phyloP scores from a whole-genome alignment of 2,329 filamentous ascomycete genomes.

The Chrysosporium keratinophilum region DNA sequence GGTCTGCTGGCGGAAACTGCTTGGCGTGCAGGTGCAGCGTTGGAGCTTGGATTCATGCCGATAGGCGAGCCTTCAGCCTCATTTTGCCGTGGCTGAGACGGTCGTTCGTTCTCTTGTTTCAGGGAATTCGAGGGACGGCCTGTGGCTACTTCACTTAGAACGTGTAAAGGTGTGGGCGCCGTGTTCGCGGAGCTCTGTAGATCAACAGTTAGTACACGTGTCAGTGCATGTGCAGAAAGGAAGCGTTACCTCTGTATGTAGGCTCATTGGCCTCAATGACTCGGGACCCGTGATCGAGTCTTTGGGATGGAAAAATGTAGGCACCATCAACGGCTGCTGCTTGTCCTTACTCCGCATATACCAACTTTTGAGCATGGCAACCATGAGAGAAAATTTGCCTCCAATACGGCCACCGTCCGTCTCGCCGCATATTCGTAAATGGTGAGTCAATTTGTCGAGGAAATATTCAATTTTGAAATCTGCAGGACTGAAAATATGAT shows the following conservation, averaged over 20 bases:
- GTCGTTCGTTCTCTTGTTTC: not conserved
- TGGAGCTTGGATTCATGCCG: not conserved
- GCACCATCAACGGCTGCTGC: constrained; percentile 12
- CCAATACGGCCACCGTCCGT: constrained; percentile 55
- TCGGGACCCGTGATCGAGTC: not conserved
- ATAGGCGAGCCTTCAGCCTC: not conserved
- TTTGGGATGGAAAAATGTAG: constrained; percentile 16
- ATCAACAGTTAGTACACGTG: not conserved
- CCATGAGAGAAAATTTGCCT: constrained; percentile 59
- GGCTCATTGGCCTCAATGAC: not conserved
- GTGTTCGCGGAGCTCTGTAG: not conserved
- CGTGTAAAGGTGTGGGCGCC: constrained; percentile 27
- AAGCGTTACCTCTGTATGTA: not conserved
- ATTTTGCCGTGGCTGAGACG: not conserved
- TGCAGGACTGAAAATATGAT: constrained; percentile 57
- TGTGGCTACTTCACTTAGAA: constrained; percentile 36
- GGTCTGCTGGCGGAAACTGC: not conserved
- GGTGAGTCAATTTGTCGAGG: constrained; percentile 58
- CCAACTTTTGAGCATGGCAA: constrained; percentile 61
- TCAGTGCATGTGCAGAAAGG: not conserved
- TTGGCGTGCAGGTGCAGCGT: not conserved
- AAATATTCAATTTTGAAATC: constrained; percentile 57
- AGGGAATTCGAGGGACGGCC: constrained; percentile 20
- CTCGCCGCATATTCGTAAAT: constrained; percentile 54
- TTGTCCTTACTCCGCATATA: constrained; percentile 45